phyloP scores from a whole-genome alignment of 495 filamentous ascomycete genomes.

The Penicillium steckii region DNA sequence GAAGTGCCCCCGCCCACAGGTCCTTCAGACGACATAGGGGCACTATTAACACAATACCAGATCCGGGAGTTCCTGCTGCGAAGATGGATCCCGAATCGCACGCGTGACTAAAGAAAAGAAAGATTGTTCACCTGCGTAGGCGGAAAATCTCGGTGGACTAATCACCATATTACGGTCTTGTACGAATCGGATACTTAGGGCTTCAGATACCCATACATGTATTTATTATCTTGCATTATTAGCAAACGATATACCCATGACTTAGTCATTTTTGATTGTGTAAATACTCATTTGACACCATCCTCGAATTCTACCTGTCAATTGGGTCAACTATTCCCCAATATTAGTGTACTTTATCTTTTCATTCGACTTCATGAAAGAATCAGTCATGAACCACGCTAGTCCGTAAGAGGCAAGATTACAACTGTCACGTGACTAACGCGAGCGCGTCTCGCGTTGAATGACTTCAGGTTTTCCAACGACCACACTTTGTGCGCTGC shows the following conservation, averaged over 20 bases:
- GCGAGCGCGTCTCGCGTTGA: conserved; percentile 33
- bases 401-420: conserved; percentile 34
- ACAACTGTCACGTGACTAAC: neutral
- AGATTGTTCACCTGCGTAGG: conserved; percentile 16
- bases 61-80: conserved; percentile 79
- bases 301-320: too few species aligned
- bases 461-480: conserved; percentile 21
- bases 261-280: too few species aligned
- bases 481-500: too few species aligned
- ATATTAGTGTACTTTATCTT: too few species aligned
- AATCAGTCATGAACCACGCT: too few species aligned
- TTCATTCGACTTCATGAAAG: too few species aligned
- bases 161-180: conserved; percentile 25
- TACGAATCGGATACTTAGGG: neutral
- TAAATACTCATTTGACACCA: too few species aligned
- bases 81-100: conserved; percentile 83
- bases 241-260: conserved; percentile 3
- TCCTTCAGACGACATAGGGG: conserved; percentile 53
- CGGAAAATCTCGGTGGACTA: neutral
- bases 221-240: neutral
- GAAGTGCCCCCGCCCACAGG: conserved; percentile 74
- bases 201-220: neutral
- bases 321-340: too few species aligned
- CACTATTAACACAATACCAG: conserved; percentile 66
- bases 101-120: conserved; percentile 51